Evolutionary conservation across 768 basidiomycete genomes (phyloP).

Genomic region (Hysterangium stoloniferum): DNA sequence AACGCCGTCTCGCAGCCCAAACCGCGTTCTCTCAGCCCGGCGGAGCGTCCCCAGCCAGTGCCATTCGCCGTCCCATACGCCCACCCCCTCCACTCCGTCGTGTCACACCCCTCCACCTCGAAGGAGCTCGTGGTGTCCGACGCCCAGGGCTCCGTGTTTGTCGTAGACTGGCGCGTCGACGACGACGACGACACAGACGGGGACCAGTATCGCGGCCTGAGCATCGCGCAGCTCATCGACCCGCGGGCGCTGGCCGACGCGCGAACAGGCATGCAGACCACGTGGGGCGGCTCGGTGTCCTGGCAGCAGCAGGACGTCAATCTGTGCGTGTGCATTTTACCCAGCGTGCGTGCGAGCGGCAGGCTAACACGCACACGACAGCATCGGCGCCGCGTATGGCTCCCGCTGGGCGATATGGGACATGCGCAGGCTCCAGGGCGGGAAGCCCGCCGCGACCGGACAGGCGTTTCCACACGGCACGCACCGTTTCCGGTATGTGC

Average conservation of each 20-base stretch:
- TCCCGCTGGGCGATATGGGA: conserved; percentile 74
- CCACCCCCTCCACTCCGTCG: conserved; percentile 61
- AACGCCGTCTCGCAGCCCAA: conserved; percentile 22
- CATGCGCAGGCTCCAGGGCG: conserved; percentile 60
- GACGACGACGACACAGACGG: conserved; percentile 34
- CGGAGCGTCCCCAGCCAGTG: conserved; percentile 57
- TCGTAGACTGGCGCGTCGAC: conserved; percentile 80
- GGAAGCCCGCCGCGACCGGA: conserved; percentile 59
- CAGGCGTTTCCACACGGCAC: conserved; percentile 60
- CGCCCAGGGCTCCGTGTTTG: conserved; percentile 60
- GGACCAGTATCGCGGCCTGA: conserved; percentile 50
- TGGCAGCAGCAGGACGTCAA: conserved; percentile 68
- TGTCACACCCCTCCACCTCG: conserved; percentile 62
- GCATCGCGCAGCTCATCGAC: conserved; percentile 64
- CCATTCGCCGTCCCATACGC: conserved; percentile 70
- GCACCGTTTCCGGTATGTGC: conserved; percentile 53
- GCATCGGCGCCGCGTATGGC: conserved; percentile 70
- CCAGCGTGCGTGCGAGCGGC: conserved; percentile 2
- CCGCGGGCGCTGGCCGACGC: conserved; percentile 53
- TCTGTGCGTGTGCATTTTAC: conserved; percentile 47
- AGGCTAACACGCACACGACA: conserved; percentile 23
- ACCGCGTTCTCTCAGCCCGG: conserved; percentile 20
- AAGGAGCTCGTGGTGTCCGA: conserved; percentile 79
- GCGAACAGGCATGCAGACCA: conserved; percentile 35
- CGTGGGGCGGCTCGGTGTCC: conserved; percentile 51